These are phyloP conservation scores for Papiliotrema terrestris DNA, from an alignment of 1,284 basidiomycete genomes.

Conservation along the genomic window DNA sequence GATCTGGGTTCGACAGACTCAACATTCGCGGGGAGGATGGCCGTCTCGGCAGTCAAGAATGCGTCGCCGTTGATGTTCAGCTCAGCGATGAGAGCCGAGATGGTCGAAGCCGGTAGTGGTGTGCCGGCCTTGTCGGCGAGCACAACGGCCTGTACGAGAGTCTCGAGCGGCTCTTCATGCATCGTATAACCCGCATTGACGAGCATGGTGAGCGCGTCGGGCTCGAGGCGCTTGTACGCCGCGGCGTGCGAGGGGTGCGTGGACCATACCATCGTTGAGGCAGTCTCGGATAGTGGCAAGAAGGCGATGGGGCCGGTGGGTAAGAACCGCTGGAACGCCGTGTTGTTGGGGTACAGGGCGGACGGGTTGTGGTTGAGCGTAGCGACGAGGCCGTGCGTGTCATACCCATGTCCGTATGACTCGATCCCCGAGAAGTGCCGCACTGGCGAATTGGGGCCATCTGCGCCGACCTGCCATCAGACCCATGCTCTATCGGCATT, in stretches of 20 bases:
- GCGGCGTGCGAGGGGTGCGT: slow-evolving; percentile 74
- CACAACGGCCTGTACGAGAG: slow-evolving; percentile 60
- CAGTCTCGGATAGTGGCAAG: slow-evolving; percentile 69
- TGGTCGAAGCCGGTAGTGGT: slow-evolving; percentile 19
- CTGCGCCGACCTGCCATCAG: slow-evolving; percentile 75
- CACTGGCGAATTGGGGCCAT: slow-evolving; percentile 93
- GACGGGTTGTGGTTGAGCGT: slow-evolving; percentile 66
- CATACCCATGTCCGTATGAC: slow-evolving; percentile 89
- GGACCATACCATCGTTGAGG: slow-evolving; percentile 93
- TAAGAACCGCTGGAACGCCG: slow-evolving; percentile 92
- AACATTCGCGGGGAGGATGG: slow-evolving; percentile 68
- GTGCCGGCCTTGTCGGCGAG: slow-evolving; percentile 49
- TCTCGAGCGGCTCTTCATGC: slow-evolving; percentile 68
- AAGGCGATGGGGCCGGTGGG: slow-evolving; percentile 95
- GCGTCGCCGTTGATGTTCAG: slow-evolving; percentile 50
- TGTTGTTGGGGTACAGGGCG: slow-evolving; percentile 63
- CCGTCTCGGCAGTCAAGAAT: slow-evolving; percentile 55
- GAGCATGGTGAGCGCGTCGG: slow-evolving; percentile 65
- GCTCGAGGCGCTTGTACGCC: slow-evolving; percentile 66
- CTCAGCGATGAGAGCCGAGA: slow-evolving; percentile 25
- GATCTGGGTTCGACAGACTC: slow-evolving; percentile 68
- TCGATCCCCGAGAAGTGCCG: slow-evolving; percentile 79
- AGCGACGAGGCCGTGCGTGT: slow-evolving; percentile 85
- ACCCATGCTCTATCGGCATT: neutral
- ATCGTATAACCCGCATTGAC: slow-evolving; percentile 91